Evolutionary conservation across 768 basidiomycete species (phyloP), one percentile per base, ranked within the genome.

Genomic region (Lentinula aciculospora): DNA sequence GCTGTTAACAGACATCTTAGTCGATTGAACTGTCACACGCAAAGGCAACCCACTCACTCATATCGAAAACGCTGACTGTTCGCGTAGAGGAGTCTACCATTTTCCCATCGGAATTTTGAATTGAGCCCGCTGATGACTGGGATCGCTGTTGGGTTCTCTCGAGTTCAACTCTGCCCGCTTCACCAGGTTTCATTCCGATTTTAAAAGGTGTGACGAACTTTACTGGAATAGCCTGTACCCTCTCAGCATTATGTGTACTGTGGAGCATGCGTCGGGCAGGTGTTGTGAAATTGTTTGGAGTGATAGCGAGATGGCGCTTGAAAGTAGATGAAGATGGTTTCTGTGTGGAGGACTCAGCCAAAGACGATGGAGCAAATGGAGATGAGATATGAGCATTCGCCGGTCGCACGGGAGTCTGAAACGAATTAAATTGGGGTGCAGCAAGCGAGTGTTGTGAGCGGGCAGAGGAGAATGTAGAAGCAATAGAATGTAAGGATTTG

Each of bases 161-260:
- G 36, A 53, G 25, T 23, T 53, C 19, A 8, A 36, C 6, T 25
- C 51, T 39, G 10, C 51, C 51, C 2, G 23, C 36, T 23, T 53
- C 74, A 36, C 72, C 73, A 46, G 80, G 78, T 60, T 71, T 72
- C 72, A 79, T 72, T 27, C 78, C 80, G 4, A 68, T 54, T 63
- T 86, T 88, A 66, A 88, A 88, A 0, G 85, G 85, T 1, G 85
- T 86, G 6, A 78, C 68, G 59, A 86, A 86, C n/a, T 73, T 74
- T 9, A 73, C 69, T 32, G 75, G 69, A 5, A 69, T 68, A 29
- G 60, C 67, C 50, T 68, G 68, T 31, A 44, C 34, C 27, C 32
- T 12, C n/a, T 40, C 42, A 6, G 63, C 13, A 32, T 34, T 47
- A 23, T 56, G 57, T 56, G 36, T 59, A n/a, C 36, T 13, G 62